These are phyloP conservation scores for Aspergillus latus DNA, from an alignment of 2,329 filamentous ascomycete genomes.

Conservation along the genomic window DNA sequence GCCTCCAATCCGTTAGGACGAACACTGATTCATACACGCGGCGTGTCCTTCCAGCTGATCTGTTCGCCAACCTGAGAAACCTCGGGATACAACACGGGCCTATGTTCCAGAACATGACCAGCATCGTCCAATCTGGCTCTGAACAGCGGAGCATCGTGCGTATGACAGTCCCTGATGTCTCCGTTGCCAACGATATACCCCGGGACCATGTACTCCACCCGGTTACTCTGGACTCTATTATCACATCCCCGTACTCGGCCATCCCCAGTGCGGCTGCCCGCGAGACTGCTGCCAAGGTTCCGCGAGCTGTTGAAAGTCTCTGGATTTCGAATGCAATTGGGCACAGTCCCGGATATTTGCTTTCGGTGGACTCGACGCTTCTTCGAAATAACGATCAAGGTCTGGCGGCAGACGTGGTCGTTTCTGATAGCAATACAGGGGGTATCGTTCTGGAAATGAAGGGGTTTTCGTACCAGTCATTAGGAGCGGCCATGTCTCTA, in stretches of 20 bases:
- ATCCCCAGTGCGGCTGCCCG: neutral
- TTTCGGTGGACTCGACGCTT: no score
- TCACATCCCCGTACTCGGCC: neutral
- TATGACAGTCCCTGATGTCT: neutral
- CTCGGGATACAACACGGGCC: neutral
- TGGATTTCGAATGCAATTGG: neutral
- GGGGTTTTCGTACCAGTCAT: no score
- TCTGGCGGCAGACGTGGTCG: no score
- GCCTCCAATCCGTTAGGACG: neutral
- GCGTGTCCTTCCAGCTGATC: neutral
- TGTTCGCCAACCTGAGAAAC: neutral
- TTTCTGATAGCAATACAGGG: no score
- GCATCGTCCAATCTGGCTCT: neutral
- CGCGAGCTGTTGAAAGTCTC: neutral
- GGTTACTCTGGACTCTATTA: neutral
- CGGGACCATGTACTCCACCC: neutral
- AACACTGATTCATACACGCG: neutral
- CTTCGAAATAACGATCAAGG: no score
- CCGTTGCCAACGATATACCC: no score
- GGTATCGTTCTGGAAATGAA: no score
- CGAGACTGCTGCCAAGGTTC: constrained; percentile 8
- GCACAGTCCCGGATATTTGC: no score
- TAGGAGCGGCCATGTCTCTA: no score
- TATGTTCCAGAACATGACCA: neutral
- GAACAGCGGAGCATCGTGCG: neutral